Evolutionary conservation across 2,329 filamentous ascomycete species (phyloP).

Genomic region (Botrytis elliptica): DNA sequence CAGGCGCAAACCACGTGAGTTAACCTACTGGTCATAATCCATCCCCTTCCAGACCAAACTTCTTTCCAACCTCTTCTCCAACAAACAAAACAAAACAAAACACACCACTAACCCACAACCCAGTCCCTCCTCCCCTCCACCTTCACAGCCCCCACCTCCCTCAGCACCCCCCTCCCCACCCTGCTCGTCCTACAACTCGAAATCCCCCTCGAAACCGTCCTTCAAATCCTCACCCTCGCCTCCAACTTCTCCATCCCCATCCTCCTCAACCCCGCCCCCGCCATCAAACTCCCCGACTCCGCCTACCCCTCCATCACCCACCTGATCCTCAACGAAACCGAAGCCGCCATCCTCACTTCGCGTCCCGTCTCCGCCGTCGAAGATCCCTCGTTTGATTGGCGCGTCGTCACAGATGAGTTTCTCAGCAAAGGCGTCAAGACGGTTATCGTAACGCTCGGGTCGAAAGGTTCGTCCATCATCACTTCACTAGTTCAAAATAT

Average conservation of each 20-base stretch:
- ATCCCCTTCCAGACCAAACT: constrained; percentile 40
- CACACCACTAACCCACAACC: background rate
- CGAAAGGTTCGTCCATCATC: constrained; percentile 54
- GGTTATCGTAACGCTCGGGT: constrained; percentile 81
- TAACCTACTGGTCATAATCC: constrained; percentile 42
- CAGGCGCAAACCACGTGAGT: constrained; percentile 60
- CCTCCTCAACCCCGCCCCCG: constrained; percentile 83
- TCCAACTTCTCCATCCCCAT: constrained; percentile 55
- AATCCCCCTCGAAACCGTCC: constrained; percentile 64
- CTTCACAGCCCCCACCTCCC: constrained; percentile 41
- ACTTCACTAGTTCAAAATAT: background rate
- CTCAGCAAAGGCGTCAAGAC: constrained; percentile 68
- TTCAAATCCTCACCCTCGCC: constrained; percentile 57
- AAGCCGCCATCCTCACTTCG: constrained; percentile 71
- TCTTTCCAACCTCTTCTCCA: fast-evolving
- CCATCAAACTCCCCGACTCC: constrained; percentile 63
- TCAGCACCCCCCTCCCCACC: constrained; percentile 50
- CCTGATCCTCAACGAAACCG: constrained; percentile 86
- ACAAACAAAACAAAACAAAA: background rate
- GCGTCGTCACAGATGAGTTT: constrained; percentile 57
- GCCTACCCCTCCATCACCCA: constrained; percentile 70
- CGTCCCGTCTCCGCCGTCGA: constrained; percentile 44
- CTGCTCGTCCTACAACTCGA: constrained; percentile 77
- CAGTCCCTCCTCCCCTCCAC: constrained; percentile 44
- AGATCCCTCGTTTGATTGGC: constrained; percentile 45